Evolutionary conservation across 805 yeast species (phyloP).

Genomic region (Torulaspora maleeae): DNA sequence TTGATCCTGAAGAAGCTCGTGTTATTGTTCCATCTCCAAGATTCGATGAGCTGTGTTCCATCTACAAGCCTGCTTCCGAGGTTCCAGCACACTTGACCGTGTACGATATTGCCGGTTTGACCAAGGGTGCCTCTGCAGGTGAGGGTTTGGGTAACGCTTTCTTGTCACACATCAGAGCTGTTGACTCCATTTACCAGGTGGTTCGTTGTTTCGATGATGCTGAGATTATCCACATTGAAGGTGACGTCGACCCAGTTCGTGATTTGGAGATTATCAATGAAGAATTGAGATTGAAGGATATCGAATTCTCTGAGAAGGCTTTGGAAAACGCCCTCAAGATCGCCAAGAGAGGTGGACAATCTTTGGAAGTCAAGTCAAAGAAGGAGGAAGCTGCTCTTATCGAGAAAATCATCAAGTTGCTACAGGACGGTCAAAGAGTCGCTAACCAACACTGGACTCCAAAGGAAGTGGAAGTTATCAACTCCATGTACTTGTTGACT

Average conservation of each 20-base stretch:
- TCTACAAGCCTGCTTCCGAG: slow-evolving; percentile 77
- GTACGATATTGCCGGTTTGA: slow-evolving; percentile 96
- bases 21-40: slow-evolving; percentile 90
- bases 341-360: slow-evolving; percentile 83
- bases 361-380: slow-evolving; percentile 82
- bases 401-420: slow-evolving; percentile 64
- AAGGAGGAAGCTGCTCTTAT: slow-evolving; percentile 78
- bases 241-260: slow-evolving; percentile 92
- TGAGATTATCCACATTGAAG: slow-evolving; percentile 94
- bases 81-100: slow-evolving; percentile 92
- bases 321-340: slow-evolving; percentile 72
- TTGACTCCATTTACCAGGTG: slow-evolving; percentile 96
- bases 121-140: slow-evolving; percentile 94
- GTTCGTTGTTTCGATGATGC: slow-evolving; percentile 98
- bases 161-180: slow-evolving; percentile 93
- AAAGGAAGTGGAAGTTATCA: slow-evolving; percentile 88
- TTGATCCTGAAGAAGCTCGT: slow-evolving; percentile 91
- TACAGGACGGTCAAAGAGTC: slow-evolving; percentile 83
- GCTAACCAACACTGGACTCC: slow-evolving; percentile 83
- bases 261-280: slow-evolving; percentile 88
- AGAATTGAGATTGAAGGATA: slow-evolving; percentile 93
- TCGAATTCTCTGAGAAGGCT: slow-evolving; percentile 86
- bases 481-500: slow-evolving; percentile 78
- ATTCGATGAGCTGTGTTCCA: slow-evolving; percentile 66
- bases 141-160: slow-evolving; percentile 98